phyloP scores from a whole-genome alignment of 345 rosid species.

The Aquilaria malaccensis region DNA sequence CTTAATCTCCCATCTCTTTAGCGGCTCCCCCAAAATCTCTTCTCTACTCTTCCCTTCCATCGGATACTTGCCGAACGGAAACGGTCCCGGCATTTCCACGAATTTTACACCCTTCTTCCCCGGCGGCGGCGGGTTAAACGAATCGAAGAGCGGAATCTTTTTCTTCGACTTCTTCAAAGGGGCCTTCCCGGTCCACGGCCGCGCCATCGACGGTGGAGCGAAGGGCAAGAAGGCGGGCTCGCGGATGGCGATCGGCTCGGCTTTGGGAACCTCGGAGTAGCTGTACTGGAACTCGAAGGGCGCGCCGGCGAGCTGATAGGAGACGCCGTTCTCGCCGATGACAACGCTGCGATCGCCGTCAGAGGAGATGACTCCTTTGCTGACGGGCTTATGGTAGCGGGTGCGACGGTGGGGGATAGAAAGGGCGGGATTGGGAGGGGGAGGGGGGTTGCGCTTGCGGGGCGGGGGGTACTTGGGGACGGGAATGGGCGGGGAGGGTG shows the following conservation, averaged over 20 bases:
- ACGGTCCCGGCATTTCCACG: conserved; percentile 76
- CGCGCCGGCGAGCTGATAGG: conserved; percentile 84
- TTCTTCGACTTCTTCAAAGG: conserved; percentile 75
- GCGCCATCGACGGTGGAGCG: conserved; percentile 88
- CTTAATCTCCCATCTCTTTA: conserved; percentile 76
- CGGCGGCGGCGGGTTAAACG: conserved; percentile 57
- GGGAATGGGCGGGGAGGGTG: conserved; percentile 29
- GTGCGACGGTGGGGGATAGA: conserved; percentile 58
- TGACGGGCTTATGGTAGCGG: conserved; percentile 69
- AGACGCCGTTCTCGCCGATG: conserved; percentile 72
- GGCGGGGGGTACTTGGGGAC: conserved; percentile 69
- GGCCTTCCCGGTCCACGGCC: conserved; percentile 99
- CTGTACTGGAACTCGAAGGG: conserved; percentile 95
- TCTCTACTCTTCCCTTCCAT: conserved; percentile 51
- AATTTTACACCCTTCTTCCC: conserved; percentile 51
- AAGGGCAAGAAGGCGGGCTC: conserved; percentile 95
- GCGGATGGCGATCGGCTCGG: conserved; percentile 77
- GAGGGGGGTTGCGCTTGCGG: conserved; percentile 22
- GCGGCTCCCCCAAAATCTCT: conserved; percentile 77
- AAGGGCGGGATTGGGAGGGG: conserved; percentile 50
- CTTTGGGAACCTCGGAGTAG: conserved; percentile 80
- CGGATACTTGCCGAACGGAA: conserved; percentile 56
- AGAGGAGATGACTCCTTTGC: conserved; percentile 44
- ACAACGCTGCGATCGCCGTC: conserved; percentile 73
- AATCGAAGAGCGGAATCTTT: conserved; percentile 74